These are phyloP conservation scores for Chenopodium album DNA, from an alignment of 148 eudicot species.

Conservation along the genomic window DNA sequence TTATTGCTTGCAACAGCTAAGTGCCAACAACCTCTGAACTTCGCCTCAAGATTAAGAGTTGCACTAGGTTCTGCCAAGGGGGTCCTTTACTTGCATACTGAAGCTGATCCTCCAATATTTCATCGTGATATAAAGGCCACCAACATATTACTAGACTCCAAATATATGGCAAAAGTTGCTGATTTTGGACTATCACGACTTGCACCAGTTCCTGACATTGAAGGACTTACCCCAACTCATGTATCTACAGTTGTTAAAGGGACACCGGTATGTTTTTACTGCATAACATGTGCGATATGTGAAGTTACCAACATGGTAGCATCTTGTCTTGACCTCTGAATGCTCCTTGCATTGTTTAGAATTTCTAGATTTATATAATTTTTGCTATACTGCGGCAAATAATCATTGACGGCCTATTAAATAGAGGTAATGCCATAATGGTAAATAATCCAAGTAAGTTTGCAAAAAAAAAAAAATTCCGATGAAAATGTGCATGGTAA, in stretches of 20 bases:
- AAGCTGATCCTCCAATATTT: slow-evolving; percentile 93
- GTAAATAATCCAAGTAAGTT: background rate
- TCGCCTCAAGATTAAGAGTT: slow-evolving; percentile 46
- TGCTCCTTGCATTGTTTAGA: background rate
- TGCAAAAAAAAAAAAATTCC: no score
- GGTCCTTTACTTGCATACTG: slow-evolving; percentile 83
- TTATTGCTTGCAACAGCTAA: slow-evolving; percentile 39
- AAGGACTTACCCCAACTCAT: slow-evolving; percentile 60
- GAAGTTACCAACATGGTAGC: background rate
- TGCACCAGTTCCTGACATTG: slow-evolving; percentile 70
- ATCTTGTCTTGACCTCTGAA: background rate
- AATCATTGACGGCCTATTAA: no score
- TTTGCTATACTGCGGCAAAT: background rate
- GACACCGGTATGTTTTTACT: slow-evolving; percentile 60
- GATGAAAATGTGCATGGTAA: background rate
- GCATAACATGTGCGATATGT: background rate
- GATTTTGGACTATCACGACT: slow-evolving; percentile 92
- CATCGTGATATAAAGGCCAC: slow-evolving; percentile 91
- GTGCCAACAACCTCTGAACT: slow-evolving; percentile 31
- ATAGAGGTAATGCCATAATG: background rate
- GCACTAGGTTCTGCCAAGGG: slow-evolving; percentile 83
- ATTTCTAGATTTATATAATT: background rate
- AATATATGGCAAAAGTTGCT: slow-evolving; percentile 70
- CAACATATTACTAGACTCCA: slow-evolving; percentile 77
- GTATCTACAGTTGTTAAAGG: slow-evolving; percentile 89